A percentile compares a stretch with the other conserved stretches of the same genome.
phyloP scores from a whole-genome alignment of 768 basidiomycete species.

The Clavulina sp. region DNA sequence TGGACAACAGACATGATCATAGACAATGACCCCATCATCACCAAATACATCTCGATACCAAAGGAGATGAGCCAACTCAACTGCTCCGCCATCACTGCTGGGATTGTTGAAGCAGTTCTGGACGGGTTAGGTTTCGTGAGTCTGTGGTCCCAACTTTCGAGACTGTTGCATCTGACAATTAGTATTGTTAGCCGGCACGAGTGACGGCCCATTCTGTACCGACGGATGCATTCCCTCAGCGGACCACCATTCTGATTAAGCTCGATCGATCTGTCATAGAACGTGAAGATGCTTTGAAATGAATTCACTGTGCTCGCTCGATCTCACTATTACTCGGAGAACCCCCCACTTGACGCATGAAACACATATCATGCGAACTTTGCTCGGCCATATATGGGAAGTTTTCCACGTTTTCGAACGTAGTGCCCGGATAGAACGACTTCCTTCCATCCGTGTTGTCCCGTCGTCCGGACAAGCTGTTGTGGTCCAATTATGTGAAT shows the following conservation, averaged over 20 bases:
- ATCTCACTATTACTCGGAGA: no score
- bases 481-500: no score
- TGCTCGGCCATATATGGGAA: no score
- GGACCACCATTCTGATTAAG: constrained; percentile 96
- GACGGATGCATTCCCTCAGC: constrained; percentile 55
- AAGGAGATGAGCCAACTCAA: constrained; percentile 85
- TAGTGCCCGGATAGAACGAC: no score
- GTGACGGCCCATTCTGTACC: constrained; percentile 94
- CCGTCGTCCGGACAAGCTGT: no score
- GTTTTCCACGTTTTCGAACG: no score
- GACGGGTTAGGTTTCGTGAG: constrained; percentile 88
- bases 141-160: constrained; percentile 13
- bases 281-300: constrained; percentile 75
- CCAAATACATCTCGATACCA: constrained; percentile 84
- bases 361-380: no score
- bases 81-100: constrained; percentile 95
- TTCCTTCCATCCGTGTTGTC: no score
- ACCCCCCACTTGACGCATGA: no score
- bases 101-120: constrained; percentile 90
- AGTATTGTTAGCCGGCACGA: constrained; percentile 63
- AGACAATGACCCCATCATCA: constrained; percentile 86
- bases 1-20: constrained; percentile 75
- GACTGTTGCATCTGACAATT: constrained; percentile 3
- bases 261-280: constrained; percentile 85
- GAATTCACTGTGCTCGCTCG: no score